Evolutionary conservation across 1,284 basidiomycete genomes (phyloP).

Genomic region (Malassezia equina): DNA sequence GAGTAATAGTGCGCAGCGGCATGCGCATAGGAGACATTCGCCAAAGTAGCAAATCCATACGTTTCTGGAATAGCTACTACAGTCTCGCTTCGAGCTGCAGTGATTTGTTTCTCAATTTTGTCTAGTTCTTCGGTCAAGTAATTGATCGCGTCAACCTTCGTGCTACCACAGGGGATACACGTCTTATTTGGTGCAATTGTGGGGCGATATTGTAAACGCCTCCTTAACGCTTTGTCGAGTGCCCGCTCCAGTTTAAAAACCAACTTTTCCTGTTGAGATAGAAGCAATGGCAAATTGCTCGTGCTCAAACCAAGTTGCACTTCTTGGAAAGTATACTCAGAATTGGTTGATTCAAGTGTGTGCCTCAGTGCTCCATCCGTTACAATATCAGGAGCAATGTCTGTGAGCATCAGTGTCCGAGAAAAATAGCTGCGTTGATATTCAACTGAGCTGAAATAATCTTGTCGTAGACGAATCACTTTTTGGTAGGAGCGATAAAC

Average conservation of each 20-base stretch:
- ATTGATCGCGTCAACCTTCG: constrained; percentile 51
- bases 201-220: neutral
- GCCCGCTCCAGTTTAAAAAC: constrained; percentile 72
- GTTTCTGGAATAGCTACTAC: constrained; percentile 33
- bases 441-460: constrained; percentile 39
- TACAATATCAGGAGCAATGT: constrained; percentile 65
- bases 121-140: constrained; percentile 39
- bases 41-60: constrained; percentile 44
- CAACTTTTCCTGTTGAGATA: constrained; percentile 73
- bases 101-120: constrained; percentile 50
- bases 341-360: constrained; percentile 53
- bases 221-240: constrained; percentile 54
- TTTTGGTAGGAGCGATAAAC: constrained; percentile 38
- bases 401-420: constrained; percentile 56
- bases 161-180: constrained; percentile 53
- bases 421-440: constrained; percentile 52
- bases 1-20: constrained; percentile 33
- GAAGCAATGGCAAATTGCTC: constrained; percentile 63
- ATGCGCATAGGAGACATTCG: constrained; percentile 40
- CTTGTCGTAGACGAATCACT: constrained; percentile 38
- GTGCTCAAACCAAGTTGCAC: constrained; percentile 70
- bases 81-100: constrained; percentile 30
- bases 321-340: constrained; percentile 71
- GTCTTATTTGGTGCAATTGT: constrained; percentile 48
- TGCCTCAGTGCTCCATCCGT: constrained; percentile 57